A percentile compares a stretch with the other conserved stretches of the same genome.
Conservation (phyloP, 768 basidiomycete species). For the Boletus edulis region DNA sequence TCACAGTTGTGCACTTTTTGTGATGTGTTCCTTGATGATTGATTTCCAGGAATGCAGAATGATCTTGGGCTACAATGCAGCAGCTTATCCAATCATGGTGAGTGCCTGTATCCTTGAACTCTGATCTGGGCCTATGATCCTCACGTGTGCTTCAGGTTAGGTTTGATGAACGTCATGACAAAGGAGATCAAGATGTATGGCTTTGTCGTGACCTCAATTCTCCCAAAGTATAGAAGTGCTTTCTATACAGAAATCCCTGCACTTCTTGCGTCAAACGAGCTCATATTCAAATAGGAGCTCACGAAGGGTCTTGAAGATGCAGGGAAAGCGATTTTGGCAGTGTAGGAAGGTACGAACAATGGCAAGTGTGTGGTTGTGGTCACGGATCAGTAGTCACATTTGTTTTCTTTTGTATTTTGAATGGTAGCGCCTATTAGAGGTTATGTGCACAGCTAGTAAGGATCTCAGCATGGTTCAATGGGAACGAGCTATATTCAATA, state of each 20-base stretch:
- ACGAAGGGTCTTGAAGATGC: slow-evolving; percentile 1
- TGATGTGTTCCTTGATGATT: not conserved
- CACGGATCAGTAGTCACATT: not conserved
- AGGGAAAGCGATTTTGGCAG: slow-evolving; percentile 2
- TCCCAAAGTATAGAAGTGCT: not conserved
- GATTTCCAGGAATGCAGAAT: not conserved
- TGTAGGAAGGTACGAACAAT: not conserved
- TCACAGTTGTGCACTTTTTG: too few relatives aligned
- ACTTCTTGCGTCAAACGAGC: not conserved
- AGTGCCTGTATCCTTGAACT: not conserved
- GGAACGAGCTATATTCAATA: too few relatives aligned
- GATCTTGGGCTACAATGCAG: not conserved
- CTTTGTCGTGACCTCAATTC: not conserved
- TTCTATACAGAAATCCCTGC: not conserved
- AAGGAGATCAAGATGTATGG: not conserved
- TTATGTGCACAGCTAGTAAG: too few relatives aligned
- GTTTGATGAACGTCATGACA: not conserved
- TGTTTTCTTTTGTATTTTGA: too few relatives aligned
- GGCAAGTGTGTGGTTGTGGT: not conserved
- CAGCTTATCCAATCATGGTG: not conserved
- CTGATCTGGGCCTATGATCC: not conserved
- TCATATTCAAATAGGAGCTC: not conserved
- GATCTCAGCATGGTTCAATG: too few relatives aligned
- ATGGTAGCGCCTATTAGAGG: too few relatives aligned
- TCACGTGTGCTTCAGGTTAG: not conserved